These are phyloP conservation scores for Pestalotiopsis sp. DNA, from an alignment of 2,329 filamentous ascomycete genomes.

Conservation along the genomic window DNA sequence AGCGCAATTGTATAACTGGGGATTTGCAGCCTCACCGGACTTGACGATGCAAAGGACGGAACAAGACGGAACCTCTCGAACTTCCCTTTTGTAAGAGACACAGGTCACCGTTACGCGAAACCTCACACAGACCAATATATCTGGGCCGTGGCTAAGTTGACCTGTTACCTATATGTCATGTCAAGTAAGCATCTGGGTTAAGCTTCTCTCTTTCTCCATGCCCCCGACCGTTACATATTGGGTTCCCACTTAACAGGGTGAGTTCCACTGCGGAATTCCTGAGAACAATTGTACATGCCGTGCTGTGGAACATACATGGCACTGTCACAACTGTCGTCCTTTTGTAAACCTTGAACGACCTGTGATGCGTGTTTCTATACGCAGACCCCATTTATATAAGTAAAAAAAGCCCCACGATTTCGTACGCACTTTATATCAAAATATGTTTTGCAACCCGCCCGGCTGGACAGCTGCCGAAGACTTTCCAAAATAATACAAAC, in stretches of 20 bases:
- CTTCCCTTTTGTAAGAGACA: background rate
- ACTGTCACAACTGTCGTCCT: background rate
- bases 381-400: background rate
- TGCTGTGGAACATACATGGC: background rate
- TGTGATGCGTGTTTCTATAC: background rate
- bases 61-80: background rate
- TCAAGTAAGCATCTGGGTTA: background rate
- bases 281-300: too few relatives aligned
- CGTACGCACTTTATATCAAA: background rate
- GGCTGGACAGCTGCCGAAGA: background rate
- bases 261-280: background rate
- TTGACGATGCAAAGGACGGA: background rate
- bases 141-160: background rate
- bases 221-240: background rate
- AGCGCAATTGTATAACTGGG: background rate
- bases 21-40: too few relatives aligned
- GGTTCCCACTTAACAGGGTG: background rate
- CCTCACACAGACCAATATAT: background rate
- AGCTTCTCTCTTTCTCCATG: background rate
- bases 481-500: background rate
- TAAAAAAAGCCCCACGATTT: background rate
- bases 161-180: background rate
- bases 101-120: background rate
- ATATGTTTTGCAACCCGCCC: background rate
- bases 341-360: background rate